phyloP scores from a whole-genome alignment of 164 flowering plant genomes.

The Euptelea pleiosperma region DNA sequence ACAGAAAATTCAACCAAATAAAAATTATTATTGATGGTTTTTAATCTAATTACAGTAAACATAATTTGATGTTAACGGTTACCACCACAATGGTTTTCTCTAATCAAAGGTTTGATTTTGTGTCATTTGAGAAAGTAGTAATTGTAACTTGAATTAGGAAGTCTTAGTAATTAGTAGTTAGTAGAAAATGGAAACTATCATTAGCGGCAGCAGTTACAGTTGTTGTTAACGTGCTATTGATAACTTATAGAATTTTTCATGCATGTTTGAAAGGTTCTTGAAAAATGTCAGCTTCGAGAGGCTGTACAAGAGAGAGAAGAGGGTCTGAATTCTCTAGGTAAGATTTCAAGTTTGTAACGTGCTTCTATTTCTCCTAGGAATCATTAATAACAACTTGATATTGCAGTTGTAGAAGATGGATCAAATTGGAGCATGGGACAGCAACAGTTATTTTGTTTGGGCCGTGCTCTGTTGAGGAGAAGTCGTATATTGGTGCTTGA shows the following conservation, averaged over 20 bases:
- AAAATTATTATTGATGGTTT: too few relatives aligned
- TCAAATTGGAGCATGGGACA: slow-evolving; percentile 75
- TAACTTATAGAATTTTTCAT: neutral
- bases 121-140: too few relatives aligned
- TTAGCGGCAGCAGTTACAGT: too few relatives aligned
- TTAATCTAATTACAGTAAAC: too few relatives aligned
- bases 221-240: too few relatives aligned
- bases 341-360: neutral
- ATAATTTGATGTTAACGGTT: too few relatives aligned
- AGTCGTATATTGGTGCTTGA: slow-evolving; percentile 53
- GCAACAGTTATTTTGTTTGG: slow-evolving; percentile 57
- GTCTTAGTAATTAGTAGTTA: too few relatives aligned
- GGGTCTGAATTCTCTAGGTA: slow-evolving; percentile 48
- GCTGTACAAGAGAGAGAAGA: slow-evolving; percentile 44
- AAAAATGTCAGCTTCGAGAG: slow-evolving; percentile 55
- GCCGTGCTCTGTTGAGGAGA: slow-evolving; percentile 53
- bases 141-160: too few relatives aligned
- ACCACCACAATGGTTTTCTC: too few relatives aligned
- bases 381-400: neutral
- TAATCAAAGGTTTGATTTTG: too few relatives aligned
- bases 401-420: slow-evolving; percentile 58
- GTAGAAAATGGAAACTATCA: too few relatives aligned
- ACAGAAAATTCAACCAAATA: too few relatives aligned
- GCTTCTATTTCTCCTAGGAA: neutral
- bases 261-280: slow-evolving; percentile 42